Base-by-base conservation (phyloP, 2,329 filamentous ascomycete species). In the Ascocoryne sarcoides region DNA sequence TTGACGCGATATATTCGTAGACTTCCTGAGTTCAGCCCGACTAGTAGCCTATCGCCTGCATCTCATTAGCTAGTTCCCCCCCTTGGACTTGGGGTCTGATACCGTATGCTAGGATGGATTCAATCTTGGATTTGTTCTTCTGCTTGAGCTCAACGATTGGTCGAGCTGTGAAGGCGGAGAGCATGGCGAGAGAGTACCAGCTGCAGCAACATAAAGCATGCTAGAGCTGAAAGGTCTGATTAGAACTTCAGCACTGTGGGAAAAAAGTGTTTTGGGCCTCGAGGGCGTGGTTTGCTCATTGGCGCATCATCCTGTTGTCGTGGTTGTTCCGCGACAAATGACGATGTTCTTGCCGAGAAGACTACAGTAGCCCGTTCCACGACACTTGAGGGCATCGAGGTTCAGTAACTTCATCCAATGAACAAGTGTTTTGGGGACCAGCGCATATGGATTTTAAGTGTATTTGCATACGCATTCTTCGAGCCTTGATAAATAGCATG, bases 81-180 rank as follows among this genome's bases (percentile, higher is more conserved):
- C 18, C 10, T 33, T 17, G 5, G 8, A 17, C 17, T 19, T 16
- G 19, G 32, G 32, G 3, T 17, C 10, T 10, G 12, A 43, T 71
- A 86, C 84, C 88, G 65, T 95, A 86, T 46, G 90, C 86, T 35
- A 96, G 74, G 52, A 98, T 86, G 36, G 86, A 92, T 67, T 98
- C 92, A 65, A 98, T 95, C 71, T 84, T 92, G 51, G 86, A 93
- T 71, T 93, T 95, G 76, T 96, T 90, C 64, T 86, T 82, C 64
- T 81, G 80, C 68, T 84, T 89, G 58, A 98, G 83, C 84, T 98
- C 92, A 72, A 96, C 84, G 62, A 98, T 90, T 50, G 89, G 85
- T 60, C 86, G 84, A 69, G 92, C 89, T 55, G 84, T 94, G 68
- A 98, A 98, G 61, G 92, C 92, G 66, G 90, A 93, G 66, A 98